Conservation (phyloP, 768 basidiomycete genomes). For the Amanita inopinata region DNA sequence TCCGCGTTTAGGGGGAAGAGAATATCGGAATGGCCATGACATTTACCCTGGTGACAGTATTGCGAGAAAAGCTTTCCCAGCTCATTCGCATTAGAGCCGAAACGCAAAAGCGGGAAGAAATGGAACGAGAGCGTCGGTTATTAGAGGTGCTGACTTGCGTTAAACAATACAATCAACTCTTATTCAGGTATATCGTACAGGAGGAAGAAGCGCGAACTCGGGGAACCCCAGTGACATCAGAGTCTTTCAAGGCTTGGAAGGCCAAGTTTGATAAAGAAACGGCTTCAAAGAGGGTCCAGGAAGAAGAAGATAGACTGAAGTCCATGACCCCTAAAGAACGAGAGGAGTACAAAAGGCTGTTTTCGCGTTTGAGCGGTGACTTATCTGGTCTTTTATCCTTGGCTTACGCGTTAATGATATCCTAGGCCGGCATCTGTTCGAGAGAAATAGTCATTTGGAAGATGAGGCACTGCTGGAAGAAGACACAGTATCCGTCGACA, state of each 20-base stretch:
- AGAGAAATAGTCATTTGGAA: slow-evolving; percentile 67
- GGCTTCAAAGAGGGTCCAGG: slow-evolving; percentile 43
- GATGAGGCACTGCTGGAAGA: slow-evolving; percentile 82
- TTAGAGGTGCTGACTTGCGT: slow-evolving; percentile 51
- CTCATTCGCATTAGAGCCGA: slow-evolving; percentile 55
- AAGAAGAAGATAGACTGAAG: slow-evolving; percentile 71
- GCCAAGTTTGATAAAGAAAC: slow-evolving; percentile 67
- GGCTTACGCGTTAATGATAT: slow-evolving; percentile 3
- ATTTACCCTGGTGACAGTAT: slow-evolving; percentile 81
- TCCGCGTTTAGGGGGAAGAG: slow-evolving; percentile 55
- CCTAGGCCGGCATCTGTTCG: slow-evolving; percentile 90
- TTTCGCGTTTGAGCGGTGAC: slow-evolving; percentile 57
- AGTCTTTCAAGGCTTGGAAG: slow-evolving; percentile 79
- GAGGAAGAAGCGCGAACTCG: slow-evolving; percentile 80
- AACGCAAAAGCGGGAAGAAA: slow-evolving; percentile 46
- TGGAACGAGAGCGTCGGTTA: slow-evolving; percentile 61
- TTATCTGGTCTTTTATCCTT: neutral
- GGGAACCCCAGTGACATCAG: slow-evolving; percentile 85
- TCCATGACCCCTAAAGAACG: slow-evolving; percentile 68
- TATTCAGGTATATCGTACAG: slow-evolving; percentile 26
- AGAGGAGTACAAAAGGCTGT: slow-evolving; percentile 69
- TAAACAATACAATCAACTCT: slow-evolving; percentile 1
- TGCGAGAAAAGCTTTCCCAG: slow-evolving; percentile 65
- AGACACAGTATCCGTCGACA: slow-evolving; percentile 77
- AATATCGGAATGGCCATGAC: slow-evolving; percentile 97